Evolutionary conservation across 371 early-diverging fungal genomes (phyloP), one percentile per base, ranked within the genome.

Genomic region (Homolaphlyctis polyrhiza): DNA sequence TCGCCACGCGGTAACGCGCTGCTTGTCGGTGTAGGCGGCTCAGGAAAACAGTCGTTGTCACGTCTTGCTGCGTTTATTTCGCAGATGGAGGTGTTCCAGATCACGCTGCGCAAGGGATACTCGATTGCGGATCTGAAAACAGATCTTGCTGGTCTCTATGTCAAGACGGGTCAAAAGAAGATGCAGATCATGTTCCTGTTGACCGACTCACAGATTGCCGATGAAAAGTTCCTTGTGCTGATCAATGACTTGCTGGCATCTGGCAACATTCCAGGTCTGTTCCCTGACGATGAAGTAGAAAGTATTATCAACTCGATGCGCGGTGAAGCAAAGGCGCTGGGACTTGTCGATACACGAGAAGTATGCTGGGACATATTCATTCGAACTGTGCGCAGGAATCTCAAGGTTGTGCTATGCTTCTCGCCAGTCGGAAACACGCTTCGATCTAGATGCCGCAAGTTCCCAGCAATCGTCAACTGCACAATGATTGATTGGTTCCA

Each of bases 401-500:
- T 86, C 58, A 86, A 84, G 64, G 76, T 86, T 4, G 82, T 86
- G 1, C 71, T 86, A 0, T 86, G 86, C 64, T 86, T 84, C 73
- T 81, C 82, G 25, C 86, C 86, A 1, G 84, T 86, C 57, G 86
- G 86, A 39, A 81, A 80, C 62, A 74, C 80, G 8, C 70, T 86
- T 13, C 66, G 84, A 27, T 80, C 79, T 0, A 63, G 84, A 14
- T 81, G 83, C 70, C 60, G 84, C 43, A 86, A 83, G 66, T 86
- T 86, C 74, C 86, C 86, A 0, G 84, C 83, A 5, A 79, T 85
- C 54, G 81, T 83, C 30, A 85, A 82, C 67, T 74, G 77, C 60
- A 85, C 84, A 1, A 77, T 75, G 67, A 83, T 85, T 58, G 84
- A 85, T 69, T 84, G 86, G 86, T 86, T 86, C 79, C 78, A 78